These are phyloP conservation scores for Prototheca cutis DNA, from an alignment of 163 green algal genomes.

Conservation along the genomic window DNA sequence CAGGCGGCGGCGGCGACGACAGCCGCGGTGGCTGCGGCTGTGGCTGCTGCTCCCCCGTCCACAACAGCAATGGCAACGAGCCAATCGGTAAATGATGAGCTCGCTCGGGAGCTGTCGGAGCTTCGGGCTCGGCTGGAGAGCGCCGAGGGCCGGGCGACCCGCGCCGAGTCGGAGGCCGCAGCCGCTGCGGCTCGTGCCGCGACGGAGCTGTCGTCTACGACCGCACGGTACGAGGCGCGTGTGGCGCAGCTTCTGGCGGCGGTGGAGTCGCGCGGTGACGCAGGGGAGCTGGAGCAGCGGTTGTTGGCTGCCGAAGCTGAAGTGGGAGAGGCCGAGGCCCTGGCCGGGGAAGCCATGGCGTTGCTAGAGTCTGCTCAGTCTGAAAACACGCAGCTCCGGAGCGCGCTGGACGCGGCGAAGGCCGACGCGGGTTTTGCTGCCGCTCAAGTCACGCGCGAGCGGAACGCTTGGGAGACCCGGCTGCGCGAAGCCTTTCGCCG, in stretches of 20 bases:
- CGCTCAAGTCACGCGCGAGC: background rate
- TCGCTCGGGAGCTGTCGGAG: too few species aligned
- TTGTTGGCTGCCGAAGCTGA: conserved; percentile 6
- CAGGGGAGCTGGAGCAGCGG: conserved; percentile 10
- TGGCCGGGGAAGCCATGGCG: conserved; percentile 14
- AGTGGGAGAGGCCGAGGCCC: conserved; percentile 11
- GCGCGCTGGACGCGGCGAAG: background rate
- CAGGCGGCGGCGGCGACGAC: too few species aligned
- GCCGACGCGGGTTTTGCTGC: background rate
- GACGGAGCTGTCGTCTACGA: conserved; percentile 7
- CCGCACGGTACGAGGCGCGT: conserved; percentile 7
- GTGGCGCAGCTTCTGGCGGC: conserved; percentile 12
- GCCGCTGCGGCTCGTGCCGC: background rate
- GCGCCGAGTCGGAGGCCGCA: conserved; percentile 3
- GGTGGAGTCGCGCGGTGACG: conserved; percentile 8
- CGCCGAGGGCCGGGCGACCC: background rate
- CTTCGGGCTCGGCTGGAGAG: background rate
- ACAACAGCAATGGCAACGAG: too few species aligned
- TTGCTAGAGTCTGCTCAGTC: background rate
- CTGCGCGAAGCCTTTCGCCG: conserved; percentile 24
- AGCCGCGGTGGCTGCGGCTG: too few species aligned
- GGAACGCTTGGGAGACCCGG: conserved; percentile 19
- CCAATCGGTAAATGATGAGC: too few species aligned
- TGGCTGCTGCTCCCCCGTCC: too few species aligned
- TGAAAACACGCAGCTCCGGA: background rate